Conservation (phyloP, 2,329 filamentous ascomycete genomes). For the Talaromyces verruculosus region DNA sequence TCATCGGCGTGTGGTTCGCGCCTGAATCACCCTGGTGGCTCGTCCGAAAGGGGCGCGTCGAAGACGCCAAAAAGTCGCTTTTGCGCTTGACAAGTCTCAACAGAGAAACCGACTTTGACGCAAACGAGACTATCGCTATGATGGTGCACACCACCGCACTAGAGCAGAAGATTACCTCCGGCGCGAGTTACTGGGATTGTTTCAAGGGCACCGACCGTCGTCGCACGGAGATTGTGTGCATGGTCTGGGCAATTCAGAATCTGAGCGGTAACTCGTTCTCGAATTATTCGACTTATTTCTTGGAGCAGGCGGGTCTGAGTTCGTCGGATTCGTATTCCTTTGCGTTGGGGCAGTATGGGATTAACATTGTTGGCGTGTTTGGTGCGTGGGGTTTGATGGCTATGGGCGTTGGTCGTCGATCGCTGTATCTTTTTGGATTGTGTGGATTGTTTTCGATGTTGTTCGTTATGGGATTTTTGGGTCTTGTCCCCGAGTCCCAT, state of each 20-base stretch:
- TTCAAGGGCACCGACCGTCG: slow-evolving; percentile 77
- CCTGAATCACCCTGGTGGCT: slow-evolving; percentile 56
- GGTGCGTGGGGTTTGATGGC: slow-evolving; percentile 81
- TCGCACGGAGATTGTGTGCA: slow-evolving; percentile 71
- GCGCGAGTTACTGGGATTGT: slow-evolving; percentile 76
- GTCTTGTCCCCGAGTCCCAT: slow-evolving; percentile 65
- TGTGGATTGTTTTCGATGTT: slow-evolving; percentile 73
- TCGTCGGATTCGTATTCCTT: slow-evolving; percentile 55
- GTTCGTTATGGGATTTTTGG: slow-evolving; percentile 79
- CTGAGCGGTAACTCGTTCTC: slow-evolving; percentile 64
- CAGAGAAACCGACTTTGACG: slow-evolving; percentile 68
- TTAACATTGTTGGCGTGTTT: slow-evolving; percentile 76
- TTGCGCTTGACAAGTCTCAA: slow-evolving; percentile 48
- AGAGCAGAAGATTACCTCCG: slow-evolving; percentile 71
- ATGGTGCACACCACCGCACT: slow-evolving; percentile 86
- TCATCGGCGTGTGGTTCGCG: slow-evolving; percentile 49
- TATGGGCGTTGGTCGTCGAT: slow-evolving; percentile 69
- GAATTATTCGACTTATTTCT: slow-evolving; percentile 63
- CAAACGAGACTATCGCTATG: slow-evolving; percentile 84
- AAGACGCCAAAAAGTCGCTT: slow-evolving; percentile 49
- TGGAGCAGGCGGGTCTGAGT: slow-evolving; percentile 55
- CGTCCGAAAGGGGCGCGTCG: slow-evolving; percentile 46
- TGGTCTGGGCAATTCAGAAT: slow-evolving; percentile 66
- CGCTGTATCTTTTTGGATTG: slow-evolving; percentile 74
- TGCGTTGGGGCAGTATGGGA: slow-evolving; percentile 60